A percentile compares a stretch with the other conserved stretches of the same genome.
Conservation (phyloP, 257 asterid genomes). For the Primulina eburnea region DNA sequence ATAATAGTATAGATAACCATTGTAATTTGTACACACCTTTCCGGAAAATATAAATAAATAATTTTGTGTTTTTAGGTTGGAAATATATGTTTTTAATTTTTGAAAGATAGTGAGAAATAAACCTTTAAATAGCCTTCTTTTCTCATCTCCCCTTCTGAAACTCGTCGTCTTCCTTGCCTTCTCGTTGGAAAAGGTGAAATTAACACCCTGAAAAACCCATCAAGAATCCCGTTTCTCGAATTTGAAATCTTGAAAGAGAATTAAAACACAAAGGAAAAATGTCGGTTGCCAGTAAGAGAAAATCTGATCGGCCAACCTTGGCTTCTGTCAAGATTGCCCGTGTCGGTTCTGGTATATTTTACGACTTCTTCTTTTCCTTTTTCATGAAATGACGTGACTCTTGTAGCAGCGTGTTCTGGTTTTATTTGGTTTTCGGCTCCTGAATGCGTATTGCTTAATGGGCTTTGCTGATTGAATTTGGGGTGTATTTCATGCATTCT, state of each 20-base stretch:
- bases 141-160: neutral
- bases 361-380: neutral
- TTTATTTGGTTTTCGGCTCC: neutral
- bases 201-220: neutral
- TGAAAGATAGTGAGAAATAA: too few species aligned
- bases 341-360: slow-evolving; percentile 48
- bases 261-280: neutral
- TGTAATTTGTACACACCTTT: too few species aligned
- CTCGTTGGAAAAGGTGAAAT: neutral
- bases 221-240: neutral
- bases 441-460: too few species aligned
- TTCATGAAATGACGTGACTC: neutral
- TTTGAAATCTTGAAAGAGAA: neutral
- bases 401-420: neutral
- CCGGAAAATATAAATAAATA: too few species aligned
- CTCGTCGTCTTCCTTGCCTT: neutral
- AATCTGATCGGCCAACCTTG: slow-evolving; percentile 48
- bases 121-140: too few species aligned
- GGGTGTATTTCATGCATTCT: too few species aligned
- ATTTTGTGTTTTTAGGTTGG: too few species aligned
- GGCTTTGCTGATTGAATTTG: too few species aligned
- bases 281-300: slow-evolving; percentile 37
- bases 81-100: too few species aligned
- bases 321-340: slow-evolving; percentile 46
- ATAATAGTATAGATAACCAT: too few species aligned